Conservation (phyloP, 257 asterid genomes). For the Gardenia jasminoides region DNA sequence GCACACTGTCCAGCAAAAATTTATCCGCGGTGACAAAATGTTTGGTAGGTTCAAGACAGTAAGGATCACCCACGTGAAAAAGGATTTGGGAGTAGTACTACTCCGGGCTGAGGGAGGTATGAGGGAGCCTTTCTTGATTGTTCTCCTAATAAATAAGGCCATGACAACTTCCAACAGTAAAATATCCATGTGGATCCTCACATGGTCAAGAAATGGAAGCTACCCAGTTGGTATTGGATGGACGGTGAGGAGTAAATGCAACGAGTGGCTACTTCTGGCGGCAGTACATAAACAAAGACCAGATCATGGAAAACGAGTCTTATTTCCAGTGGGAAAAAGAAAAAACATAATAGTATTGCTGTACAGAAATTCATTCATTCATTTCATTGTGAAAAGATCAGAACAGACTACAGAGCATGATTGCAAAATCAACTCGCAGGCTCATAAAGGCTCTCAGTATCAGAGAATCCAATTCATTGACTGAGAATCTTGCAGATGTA, state of each 20-base stretch:
- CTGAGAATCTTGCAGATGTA: neutral
- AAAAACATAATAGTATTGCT: no score
- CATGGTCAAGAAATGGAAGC: slow-evolving; percentile 13
- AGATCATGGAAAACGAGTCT: neutral
- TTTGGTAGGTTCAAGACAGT: neutral
- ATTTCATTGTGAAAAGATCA: neutral
- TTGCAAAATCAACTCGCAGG: neutral
- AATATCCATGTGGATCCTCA: slow-evolving; percentile 23
- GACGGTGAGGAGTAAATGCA: slow-evolving; percentile 1
- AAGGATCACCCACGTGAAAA: slow-evolving; percentile 5
- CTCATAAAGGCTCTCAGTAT: neutral
- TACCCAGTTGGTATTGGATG: neutral
- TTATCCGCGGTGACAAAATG: neutral
- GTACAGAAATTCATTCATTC: neutral
- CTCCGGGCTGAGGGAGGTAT: neutral
- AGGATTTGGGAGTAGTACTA: neutral
- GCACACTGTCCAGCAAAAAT: no score
- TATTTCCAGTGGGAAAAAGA: no score
- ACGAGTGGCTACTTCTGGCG: neutral
- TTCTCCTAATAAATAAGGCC: slow-evolving; percentile 4
- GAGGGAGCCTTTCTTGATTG: neutral
- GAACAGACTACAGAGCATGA: neutral
- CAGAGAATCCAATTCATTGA: neutral
- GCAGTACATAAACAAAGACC: neutral
- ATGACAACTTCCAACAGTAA: slow-evolving; percentile 8